A percentile compares a stretch with the other conserved stretches of the same genome.
These are phyloP conservation scores for Geranomyces michiganensis DNA, from an alignment of 192 early-diverging fungal species.

Conservation along the genomic window DNA sequence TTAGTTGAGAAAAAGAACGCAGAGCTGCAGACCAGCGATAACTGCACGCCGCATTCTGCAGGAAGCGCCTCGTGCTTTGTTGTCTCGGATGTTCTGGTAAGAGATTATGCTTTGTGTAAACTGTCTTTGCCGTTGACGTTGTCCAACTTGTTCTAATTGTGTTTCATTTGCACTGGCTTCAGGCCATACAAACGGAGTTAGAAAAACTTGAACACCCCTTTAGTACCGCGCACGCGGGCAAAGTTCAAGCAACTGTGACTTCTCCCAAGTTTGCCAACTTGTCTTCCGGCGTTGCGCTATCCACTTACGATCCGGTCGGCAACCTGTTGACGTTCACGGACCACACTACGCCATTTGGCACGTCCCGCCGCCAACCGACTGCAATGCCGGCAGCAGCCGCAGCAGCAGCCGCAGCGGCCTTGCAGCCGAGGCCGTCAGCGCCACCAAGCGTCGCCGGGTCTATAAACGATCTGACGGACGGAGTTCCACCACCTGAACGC, in stretches of 20 bases:
- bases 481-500: background rate
- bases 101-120: too few species aligned
- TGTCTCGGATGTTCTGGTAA: conserved; percentile 17
- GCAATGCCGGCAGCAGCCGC: background rate
- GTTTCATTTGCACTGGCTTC: background rate
- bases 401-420: background rate
- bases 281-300: conserved; percentile 28
- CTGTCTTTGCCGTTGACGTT: too few species aligned
- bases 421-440: background rate
- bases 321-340: conserved; percentile 78
- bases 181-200: conserved; percentile 1
- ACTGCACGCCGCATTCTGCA: background rate
- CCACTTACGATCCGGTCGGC: conserved; percentile 76
- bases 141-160: too few species aligned
- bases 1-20: background rate
- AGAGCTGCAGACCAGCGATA: background rate
- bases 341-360: conserved; percentile 52
- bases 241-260: background rate
- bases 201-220: conserved; percentile 28
- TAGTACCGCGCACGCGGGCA: background rate
- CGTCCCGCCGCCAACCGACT: conserved; percentile 3
- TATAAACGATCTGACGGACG: background rate
- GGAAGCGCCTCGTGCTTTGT: conserved; percentile 22
- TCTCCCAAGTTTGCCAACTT: conserved; percentile 5
- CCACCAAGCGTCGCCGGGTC: conserved; percentile 16